Evolutionary conservation across 2,329 filamentous ascomycete species (phyloP).

Genomic region (Aspergillus pseudoterreus): DNA sequence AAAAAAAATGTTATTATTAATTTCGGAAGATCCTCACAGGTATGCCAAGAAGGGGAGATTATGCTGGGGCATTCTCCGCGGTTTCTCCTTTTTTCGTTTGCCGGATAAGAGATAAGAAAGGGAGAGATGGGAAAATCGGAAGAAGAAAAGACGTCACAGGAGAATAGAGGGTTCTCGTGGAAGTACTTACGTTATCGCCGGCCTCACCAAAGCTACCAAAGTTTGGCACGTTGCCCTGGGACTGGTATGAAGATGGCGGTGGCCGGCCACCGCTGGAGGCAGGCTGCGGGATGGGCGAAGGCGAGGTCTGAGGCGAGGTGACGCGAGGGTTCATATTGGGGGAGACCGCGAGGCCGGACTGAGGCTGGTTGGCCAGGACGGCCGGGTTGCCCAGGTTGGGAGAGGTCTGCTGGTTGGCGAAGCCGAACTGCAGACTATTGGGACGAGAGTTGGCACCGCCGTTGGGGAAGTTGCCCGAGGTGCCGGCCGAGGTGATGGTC

Average conservation of each 20-base stretch:
- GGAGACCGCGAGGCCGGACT: conserved; percentile 44
- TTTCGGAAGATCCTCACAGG: conserved; percentile 6
- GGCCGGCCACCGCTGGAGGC: conserved; percentile 78
- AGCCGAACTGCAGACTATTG: conserved; percentile 75
- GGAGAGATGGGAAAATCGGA: background rate
- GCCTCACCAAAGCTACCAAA: conserved; percentile 81
- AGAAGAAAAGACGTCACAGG: background rate
- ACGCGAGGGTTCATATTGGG: conserved; percentile 65
- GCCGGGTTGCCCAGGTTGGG: conserved; percentile 62
- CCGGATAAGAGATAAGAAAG: background rate
- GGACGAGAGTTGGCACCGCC: conserved; percentile 60
- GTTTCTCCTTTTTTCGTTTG: background rate
- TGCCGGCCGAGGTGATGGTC: conserved; percentile 81
- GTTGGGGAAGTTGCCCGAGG: conserved; percentile 72
- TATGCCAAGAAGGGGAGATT: conserved; percentile 13
- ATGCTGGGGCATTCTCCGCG: background rate
- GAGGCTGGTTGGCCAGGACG: conserved; percentile 41
- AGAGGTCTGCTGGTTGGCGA: conserved; percentile 57
- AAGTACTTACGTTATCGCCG: conserved; percentile 64
- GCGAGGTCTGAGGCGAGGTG: conserved; percentile 80
- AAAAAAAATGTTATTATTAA: conserved; percentile 17
- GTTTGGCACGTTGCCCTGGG: conserved; percentile 65
- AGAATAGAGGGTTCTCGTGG: background rate
- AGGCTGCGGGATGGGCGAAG: conserved; percentile 88
- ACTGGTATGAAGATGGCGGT: conserved; percentile 71